Conservation (phyloP, 192 early-diverging fungal genomes). For the Helicostylum pulchrum region DNA sequence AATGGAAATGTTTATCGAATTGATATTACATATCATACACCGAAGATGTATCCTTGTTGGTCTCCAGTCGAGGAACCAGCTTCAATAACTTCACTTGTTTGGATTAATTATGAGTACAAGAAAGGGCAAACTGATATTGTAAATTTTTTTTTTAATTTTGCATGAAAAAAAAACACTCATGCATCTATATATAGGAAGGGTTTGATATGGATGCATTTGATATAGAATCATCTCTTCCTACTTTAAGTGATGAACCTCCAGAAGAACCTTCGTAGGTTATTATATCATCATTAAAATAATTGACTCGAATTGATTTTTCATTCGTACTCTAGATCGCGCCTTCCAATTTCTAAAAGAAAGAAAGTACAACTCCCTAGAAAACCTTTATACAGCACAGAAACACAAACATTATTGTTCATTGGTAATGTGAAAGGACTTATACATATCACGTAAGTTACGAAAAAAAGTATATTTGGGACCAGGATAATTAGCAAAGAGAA, state of each 20-base stretch:
- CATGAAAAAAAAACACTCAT: background rate
- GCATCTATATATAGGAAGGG: slow-evolving; percentile 8
- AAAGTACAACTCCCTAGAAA: slow-evolving; percentile 1
- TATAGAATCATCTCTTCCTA: background rate
- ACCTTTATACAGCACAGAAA: background rate
- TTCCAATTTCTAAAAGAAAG: background rate
- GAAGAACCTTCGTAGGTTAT: background rate
- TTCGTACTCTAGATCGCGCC: background rate
- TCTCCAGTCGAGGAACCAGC: background rate
- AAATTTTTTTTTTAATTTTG: background rate
- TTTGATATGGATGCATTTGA: slow-evolving; percentile 13
- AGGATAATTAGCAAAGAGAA: background rate
- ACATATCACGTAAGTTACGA: slow-evolving; percentile 1
- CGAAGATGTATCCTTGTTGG: slow-evolving; percentile 9
- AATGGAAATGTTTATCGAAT: slow-evolving; percentile 10
- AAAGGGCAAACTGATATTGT: slow-evolving; percentile 4
- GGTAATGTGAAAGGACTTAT: background rate
- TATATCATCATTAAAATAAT: background rate
- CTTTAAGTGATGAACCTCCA: slow-evolving; percentile 1
- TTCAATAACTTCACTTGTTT: slow-evolving; percentile 4
- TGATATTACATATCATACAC: background rate
- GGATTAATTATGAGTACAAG: slow-evolving; percentile 11
- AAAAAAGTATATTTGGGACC: no score
- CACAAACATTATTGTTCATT: slow-evolving; percentile 5
- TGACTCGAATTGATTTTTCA: background rate